Evolutionary conservation across 1,139 yeast species (phyloP), one percentile per base, ranked within the genome.

Genomic region (Kluyveromyces sp.): DNA sequence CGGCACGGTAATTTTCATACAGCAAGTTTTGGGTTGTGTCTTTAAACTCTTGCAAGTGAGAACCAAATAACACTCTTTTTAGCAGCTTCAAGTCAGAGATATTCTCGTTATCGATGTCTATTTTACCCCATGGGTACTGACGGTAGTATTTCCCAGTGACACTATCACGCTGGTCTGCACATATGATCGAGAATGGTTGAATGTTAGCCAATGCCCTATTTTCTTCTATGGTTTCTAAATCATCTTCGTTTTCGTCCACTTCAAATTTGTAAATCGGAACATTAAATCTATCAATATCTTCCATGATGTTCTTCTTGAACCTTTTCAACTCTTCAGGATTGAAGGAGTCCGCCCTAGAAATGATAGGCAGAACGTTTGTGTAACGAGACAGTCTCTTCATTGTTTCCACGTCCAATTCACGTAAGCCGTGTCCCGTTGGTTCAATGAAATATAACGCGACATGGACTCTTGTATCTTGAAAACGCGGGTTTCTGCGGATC

Each of bases 1-100:
- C 87, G 15, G 89, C 80, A 73, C 94, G 78, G 65, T 84, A 84
- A 50, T 83, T 80, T 60, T 84, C 94, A 64, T 84, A 84, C 52
- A 84, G 68, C 66, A 83, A 80, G 61, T 82, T 89, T 58, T 83
- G 89, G 28, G 92, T 83, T 57, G 82, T 77, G 60, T 84, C 94
- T 66, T 84, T 84, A 66, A 84, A 79, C 61, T 84, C 92, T 64
- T 82, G 88, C 57, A 84, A 71, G 60, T 84, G 92, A 7, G 88
- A 76, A 35, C 89, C 87, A 57, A 84, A 76, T 37, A 84, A 63
- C 1, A 84, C 88, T 46, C 80, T 78, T 57, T 80, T 82, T 61
- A 84, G 69, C 21, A 78, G 67, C 7, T 78, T 64, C 58, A 84
- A 77, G 60, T 84, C 92, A 48, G 84, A 77, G 50, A 75, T 70